phyloP scores from a whole-genome alignment of 768 basidiomycete species.

The Amanita phalloides region DNA sequence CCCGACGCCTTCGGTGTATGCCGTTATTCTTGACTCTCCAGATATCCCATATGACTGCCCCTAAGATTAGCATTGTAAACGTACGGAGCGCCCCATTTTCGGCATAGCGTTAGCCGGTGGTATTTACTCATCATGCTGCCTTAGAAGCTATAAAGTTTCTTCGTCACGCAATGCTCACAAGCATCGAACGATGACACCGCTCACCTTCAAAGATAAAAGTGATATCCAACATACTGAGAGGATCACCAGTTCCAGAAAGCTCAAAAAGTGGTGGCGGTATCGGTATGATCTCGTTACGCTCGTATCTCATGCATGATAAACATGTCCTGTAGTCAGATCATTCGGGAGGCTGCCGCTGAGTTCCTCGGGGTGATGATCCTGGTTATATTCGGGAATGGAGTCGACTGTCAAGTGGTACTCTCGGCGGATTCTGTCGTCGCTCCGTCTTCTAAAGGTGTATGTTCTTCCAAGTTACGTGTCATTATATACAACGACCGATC shows the following conservation, averaged over 20 bases:
- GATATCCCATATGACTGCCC: background rate
- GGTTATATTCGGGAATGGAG: conserved; percentile 40
- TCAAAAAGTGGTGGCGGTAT: conserved; percentile 20
- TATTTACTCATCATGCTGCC: background rate
- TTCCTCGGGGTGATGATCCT: conserved; percentile 45
- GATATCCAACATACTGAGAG: background rate
- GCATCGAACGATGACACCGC: background rate
- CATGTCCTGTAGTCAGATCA: conserved; percentile 12
- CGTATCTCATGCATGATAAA: background rate
- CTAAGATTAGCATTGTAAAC: background rate
- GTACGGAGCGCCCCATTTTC: background rate
- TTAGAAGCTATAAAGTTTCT: background rate
- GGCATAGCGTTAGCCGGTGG: background rate
- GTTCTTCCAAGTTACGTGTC: conserved; percentile 8
- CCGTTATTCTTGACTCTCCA: background rate
- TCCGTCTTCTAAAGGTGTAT: conserved; percentile 34
- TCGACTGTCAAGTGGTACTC: conserved; percentile 37
- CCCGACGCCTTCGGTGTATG: background rate
- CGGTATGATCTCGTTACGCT: conserved; percentile 10
- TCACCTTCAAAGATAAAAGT: background rate
- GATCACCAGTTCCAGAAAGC: background rate
- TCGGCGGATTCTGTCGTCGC: conserved; percentile 28
- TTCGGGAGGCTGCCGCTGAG: conserved; percentile 35
- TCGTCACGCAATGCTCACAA: background rate
- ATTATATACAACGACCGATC: background rate